These are phyloP conservation scores for Kockiozyma suomiensis DNA, from an alignment of 805 yeast species.

Conservation along the genomic window DNA sequence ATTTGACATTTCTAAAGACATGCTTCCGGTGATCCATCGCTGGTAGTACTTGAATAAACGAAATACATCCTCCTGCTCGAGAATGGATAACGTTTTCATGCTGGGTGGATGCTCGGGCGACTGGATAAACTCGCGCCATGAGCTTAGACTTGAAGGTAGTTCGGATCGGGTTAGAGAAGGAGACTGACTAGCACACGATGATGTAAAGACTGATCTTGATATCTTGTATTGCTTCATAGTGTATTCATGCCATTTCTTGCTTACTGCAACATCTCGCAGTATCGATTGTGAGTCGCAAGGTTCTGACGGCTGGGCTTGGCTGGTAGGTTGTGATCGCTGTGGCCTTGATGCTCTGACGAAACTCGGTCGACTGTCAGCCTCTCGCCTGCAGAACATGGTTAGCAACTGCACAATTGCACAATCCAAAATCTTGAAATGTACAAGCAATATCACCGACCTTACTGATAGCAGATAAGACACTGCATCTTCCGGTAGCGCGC, in stretches of 20 bases:
- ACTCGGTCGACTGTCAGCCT: conserved; percentile 23
- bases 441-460: not conserved
- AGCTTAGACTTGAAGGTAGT: conserved; percentile 45
- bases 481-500: conserved; percentile 23
- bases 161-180: conserved; percentile 33
- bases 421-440: no score
- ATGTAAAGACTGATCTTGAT: conserved; percentile 10
- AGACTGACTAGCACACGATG: not conserved
- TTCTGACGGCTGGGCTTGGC: not conserved
- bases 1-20: conserved; percentile 37
- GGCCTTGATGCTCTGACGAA: conserved; percentile 14
- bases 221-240: conserved; percentile 15
- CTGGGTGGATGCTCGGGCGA: conserved; percentile 43
- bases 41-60: conserved; percentile 48
- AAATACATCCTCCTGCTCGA: conserved; percentile 45
- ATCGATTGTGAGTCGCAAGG: not conserved
- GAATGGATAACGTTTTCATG: conserved; percentile 39
- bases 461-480: conserved; percentile 24
- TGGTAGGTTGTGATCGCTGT: not conserved
- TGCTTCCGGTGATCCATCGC: conserved; percentile 47
- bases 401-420: not conserved
- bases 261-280: conserved; percentile 2
- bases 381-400: conserved; percentile 5
- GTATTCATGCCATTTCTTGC: conserved; percentile 25
- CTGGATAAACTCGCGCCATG: conserved; percentile 50